These are phyloP conservation scores for Cornus controversa DNA, from an alignment of 148 eudicot genomes.

Conservation along the genomic window DNA sequence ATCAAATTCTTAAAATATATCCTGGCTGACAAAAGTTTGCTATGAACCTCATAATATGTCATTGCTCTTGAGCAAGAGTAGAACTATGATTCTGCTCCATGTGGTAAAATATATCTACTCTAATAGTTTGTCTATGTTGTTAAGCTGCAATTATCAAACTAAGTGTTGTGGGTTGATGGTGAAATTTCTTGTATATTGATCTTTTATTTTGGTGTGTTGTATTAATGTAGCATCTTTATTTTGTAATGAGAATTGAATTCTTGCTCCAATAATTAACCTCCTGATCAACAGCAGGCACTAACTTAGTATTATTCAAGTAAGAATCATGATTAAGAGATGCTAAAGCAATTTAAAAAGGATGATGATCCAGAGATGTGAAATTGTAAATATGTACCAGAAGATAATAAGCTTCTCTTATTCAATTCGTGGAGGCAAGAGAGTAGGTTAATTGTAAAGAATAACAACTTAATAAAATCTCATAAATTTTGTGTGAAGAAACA, in stretches of 20 bases:
- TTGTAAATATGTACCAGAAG: background rate
- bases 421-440: background rate
- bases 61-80: background rate
- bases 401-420: background rate
- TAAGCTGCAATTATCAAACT: background rate
- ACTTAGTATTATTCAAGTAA: background rate
- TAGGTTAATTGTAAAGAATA: too few species aligned
- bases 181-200: too few species aligned
- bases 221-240: too few species aligned
- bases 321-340: background rate
- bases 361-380: background rate
- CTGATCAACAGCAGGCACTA: background rate
- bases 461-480: too few species aligned
- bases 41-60: background rate
- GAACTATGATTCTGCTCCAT: background rate
- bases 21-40: background rate
- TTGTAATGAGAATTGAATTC: background rate
- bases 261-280: background rate
- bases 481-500: too few species aligned
- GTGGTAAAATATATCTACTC: background rate
- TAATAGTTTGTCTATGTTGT: background rate
- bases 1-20: background rate
- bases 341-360: background rate
- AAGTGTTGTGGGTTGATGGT: background rate
- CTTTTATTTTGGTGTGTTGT: too few species aligned